A percentile compares a stretch with the other conserved stretches of the same genome.
Evolutionary conservation across 2,329 filamentous ascomycete genomes (phyloP).

Genomic region (Aspergillus intermedius): DNA sequence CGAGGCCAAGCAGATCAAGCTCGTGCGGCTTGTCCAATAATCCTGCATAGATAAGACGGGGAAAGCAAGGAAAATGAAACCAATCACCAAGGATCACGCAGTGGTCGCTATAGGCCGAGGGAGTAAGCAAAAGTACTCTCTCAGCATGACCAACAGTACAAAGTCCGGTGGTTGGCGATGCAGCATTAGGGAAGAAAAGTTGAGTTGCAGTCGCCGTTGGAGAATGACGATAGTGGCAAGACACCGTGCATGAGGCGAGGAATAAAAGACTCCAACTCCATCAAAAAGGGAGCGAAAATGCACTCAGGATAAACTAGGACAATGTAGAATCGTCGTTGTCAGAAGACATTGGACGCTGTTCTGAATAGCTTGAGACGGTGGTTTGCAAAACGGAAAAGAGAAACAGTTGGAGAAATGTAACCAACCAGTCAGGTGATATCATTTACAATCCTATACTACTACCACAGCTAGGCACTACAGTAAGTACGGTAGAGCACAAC

Average conservation of each 20-base stretch:
- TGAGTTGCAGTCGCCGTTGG: constrained; percentile 2
- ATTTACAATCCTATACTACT: neutral
- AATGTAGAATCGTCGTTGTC: too few species aligned
- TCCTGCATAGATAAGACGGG: constrained; percentile 1
- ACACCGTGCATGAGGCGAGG: constrained; percentile 11
- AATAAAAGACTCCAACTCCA: neutral
- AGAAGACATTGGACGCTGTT: too few species aligned
- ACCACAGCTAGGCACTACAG: neutral
- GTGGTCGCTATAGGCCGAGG: neutral
- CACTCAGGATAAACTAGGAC: too few species aligned
- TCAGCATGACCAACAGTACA: neutral
- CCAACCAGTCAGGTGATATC: neutral
- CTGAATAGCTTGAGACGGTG: too few species aligned
- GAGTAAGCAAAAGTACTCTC: neutral
- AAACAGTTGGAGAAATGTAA: neutral
- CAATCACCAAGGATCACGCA: neutral
- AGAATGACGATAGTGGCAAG: constrained; percentile 10
- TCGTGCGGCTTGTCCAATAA: neutral
- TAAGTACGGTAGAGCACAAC: neutral
- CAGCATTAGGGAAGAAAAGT: neutral
- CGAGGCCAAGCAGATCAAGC: neutral
- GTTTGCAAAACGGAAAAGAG: neutral
- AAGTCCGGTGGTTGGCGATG: neutral
- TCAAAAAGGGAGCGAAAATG: neutral
- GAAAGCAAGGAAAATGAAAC: neutral